Base-by-base conservation (phyloP, 2,329 filamentous ascomycete species). In the Emmonsiellopsis sp. region DNA sequence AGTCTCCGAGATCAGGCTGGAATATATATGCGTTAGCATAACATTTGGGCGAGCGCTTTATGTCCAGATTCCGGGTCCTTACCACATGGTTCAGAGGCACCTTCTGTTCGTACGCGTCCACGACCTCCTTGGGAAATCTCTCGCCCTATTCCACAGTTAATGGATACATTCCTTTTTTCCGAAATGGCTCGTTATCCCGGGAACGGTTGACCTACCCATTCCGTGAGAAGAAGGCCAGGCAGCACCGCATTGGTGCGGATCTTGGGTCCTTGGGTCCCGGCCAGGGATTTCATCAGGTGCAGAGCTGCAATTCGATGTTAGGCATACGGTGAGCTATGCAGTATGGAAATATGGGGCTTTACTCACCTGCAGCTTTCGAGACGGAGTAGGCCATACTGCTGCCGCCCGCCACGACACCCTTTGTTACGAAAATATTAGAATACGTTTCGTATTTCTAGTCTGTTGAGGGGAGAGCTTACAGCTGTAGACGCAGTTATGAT, bases 331-430 rank as follows among this genome's bases (percentile, higher is more conserved):
- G 17, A 34, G 49, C 49, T 17, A 17, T 36, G 11, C 32, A 32
- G 17, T 3, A 13, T 43, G 21, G 7, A 48, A 14, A 17, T 10
- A 4, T 32, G 70, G 54, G 32, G 7, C 17, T 43, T 6, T 33
- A 17, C 55, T 47, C 65, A 70, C 85, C 81, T 9, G 88, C 88
- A 0, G 87, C 80, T 66, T 93, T 93, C 39, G 86, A 87, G 14
- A 91, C 84, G 0, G 83, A 76, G 63, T 93, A 93, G 3, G 88
- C 81, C 84, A 84, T 78, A 42, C 76, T 79, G 59, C 77, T 80
- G 4, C 81, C 81, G 51, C 64, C 65, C 50, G 78, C 66, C n/a
- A 71, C 63, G 55, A 77, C 59, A 45, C 76, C 76, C 76, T 78
- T 56, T 6, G 14, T 37, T 43, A 46, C 21, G 27, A 34, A 14